A percentile compares a stretch with the other conserved stretches of the same genome.
phyloP scores from a whole-genome alignment of 176 grass and related monocot genomes.

The Hyparrhenia diplandra region DNA sequence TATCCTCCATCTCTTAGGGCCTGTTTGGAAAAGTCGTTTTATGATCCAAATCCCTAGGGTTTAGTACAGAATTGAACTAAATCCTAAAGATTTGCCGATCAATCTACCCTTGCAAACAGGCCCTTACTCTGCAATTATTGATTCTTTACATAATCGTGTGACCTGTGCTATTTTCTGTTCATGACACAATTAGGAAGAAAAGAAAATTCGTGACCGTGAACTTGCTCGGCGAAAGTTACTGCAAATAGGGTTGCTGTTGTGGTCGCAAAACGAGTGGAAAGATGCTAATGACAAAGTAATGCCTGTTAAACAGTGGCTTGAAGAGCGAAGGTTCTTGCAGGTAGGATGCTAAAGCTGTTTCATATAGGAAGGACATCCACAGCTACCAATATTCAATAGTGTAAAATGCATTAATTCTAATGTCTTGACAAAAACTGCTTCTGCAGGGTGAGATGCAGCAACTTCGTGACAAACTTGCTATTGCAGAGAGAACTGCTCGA shows the following conservation, averaged over 20 bases:
- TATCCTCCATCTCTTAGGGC: neutral
- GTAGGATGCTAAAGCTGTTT: slow-evolving; percentile 40
- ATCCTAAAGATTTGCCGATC: neutral
- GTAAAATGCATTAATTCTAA: neutral
- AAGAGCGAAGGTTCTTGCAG: slow-evolving; percentile 96
- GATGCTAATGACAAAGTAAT: slow-evolving; percentile 99
- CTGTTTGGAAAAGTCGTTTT: neutral
- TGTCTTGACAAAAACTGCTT: neutral
- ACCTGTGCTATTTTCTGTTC: slow-evolving; percentile 11
- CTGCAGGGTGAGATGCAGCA: slow-evolving; percentile 96
- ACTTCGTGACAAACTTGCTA: slow-evolving; percentile 84
- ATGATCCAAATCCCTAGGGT: neutral
- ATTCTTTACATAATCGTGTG: neutral
- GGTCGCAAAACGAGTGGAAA: slow-evolving; percentile 98
- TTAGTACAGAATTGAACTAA: neutral
- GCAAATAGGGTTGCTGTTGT: slow-evolving; percentile 95
- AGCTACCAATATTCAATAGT: neutral
- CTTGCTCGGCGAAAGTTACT: slow-evolving; percentile 88
- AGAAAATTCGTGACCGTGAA: slow-evolving; percentile 81
- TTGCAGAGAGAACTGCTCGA: slow-evolving; percentile 76
- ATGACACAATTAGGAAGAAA: slow-evolving; percentile 69
- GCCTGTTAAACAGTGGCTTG: slow-evolving; percentile 98
- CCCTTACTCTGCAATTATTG: neutral
- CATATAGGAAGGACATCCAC: neutral
- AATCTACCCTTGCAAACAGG: neutral